Base-by-base conservation (phyloP, 2,329 filamentous ascomycete species). In the Colletotrichum gloeosporioides region DNA sequence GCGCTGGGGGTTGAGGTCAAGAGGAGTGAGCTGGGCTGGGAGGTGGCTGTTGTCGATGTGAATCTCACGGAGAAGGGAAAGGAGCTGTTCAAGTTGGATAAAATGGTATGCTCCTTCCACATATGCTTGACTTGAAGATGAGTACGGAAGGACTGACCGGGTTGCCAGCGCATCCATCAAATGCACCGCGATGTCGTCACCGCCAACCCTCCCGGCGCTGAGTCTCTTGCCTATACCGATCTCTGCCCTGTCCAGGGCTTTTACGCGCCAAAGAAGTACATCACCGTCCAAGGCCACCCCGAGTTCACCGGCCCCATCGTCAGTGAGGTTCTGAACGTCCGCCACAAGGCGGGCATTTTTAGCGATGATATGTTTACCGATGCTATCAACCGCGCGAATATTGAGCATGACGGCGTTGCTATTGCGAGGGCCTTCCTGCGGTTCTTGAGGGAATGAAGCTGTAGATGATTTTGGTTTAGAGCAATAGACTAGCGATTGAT, bases 241-340 rank as follows among this genome's bases (percentile, higher is more conserved):
- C 85, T 88, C 62, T 98, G 95, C 85, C 86, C 89, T 12, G 92
- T 95, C n/a, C 95, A 98, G 84, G 94, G 93, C 77, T 95, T 98
- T 90, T 94, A 97, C 82, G 84, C 89, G 25, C 90, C 92, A 10
- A 87, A 89, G 57, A 89, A 89, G 44, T 87, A 95, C 76, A 93
- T 98, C 77, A 93, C 95, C 0, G 91, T 98, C 2, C 95, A 98
- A 86, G 95, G 95, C 8, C 95, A 98, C 83, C 96, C 95, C 1
- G 96, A 98, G 84, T 97, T 96, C 82, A 94, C 89, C 6, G 88
- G 89, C 75, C 89, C 92, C 18, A 96, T 98, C 78, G 91, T 96
- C 80, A 87, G 86, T 22, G 93, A 95, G 83, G 85, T 98, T 49
- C 84, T 96, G 71, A 88, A 90, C 76, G 86, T 89, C 76, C 89